Percentiles rank a stretch among this genome's conserved stretches.
These are phyloP conservation scores for Trametes sp. DNA, from an alignment of 1,284 basidiomycete genomes.

Conservation along the genomic window DNA sequence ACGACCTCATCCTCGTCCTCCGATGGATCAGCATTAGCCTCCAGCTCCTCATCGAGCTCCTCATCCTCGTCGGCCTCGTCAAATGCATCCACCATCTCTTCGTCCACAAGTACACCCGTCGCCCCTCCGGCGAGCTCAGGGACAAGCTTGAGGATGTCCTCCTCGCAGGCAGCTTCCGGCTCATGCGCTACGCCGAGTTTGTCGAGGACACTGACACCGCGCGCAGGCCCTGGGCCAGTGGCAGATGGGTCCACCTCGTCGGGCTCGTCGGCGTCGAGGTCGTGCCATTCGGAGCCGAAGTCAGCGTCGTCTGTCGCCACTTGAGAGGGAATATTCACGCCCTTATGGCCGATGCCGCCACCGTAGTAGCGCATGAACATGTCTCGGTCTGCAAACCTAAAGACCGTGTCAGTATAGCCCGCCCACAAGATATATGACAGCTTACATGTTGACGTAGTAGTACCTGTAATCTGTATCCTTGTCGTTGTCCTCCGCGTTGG, in stretches of 20 bases:
- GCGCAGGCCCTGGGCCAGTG: too few species aligned
- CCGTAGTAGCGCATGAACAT: conserved; percentile 12
- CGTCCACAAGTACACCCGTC: neutral
- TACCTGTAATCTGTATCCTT: conserved; percentile 5
- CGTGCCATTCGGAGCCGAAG: neutral
- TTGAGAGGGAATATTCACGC: neutral
- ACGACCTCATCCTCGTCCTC: too few species aligned
- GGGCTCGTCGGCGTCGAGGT: neutral
- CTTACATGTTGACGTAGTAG: conserved; percentile 20
- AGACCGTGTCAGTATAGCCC: neutral
- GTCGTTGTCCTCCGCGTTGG: neutral
- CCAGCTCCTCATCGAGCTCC: neutral
- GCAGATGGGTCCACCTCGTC: too few species aligned
- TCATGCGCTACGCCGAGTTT: too few species aligned
- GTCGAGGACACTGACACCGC: too few species aligned
- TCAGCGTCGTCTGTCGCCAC: neutral
- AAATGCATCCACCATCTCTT: neutral
- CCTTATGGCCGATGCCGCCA: neutral
- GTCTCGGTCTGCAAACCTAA: conserved; percentile 8
- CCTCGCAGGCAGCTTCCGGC: too few species aligned
- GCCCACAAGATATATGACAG: neutral
- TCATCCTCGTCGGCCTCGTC: neutral
- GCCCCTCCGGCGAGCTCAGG: neutral
- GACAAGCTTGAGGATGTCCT: neutral
- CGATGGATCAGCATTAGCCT: neutral